Conservation (phyloP, 306 rosid species). For the Astragalus glycyphyllos region DNA sequence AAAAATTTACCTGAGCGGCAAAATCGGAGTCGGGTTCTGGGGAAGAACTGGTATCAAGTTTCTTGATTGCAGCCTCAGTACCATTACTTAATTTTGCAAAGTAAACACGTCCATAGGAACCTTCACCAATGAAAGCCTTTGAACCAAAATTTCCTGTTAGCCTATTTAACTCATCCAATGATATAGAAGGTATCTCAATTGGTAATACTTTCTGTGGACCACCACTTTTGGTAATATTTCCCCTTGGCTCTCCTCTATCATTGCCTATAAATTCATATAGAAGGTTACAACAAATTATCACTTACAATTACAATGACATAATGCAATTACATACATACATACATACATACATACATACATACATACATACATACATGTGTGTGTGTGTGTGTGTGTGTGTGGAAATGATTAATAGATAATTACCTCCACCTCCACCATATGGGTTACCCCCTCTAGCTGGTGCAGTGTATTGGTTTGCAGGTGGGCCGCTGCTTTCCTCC, state of each 20-base stretch:
- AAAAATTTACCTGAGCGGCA: conserved; percentile 62
- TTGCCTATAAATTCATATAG: conserved; percentile 50
- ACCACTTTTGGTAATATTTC: conserved; percentile 62
- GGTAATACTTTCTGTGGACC: conserved; percentile 78
- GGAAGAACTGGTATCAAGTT: conserved; percentile 72
- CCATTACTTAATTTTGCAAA: conserved; percentile 67
- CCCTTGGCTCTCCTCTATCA: conserved; percentile 86
- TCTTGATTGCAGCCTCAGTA: conserved; percentile 84
- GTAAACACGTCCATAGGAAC: conserved; percentile 93
- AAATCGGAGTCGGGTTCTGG: conserved; percentile 83
- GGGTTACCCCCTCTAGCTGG: conserved; percentile 72
- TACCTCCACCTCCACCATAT: conserved; percentile 65
- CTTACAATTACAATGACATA: too few relatives aligned
- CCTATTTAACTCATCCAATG: conserved; percentile 79
- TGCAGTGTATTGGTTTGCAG: conserved; percentile 67
- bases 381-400: too few relatives aligned
- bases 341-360: not conserved
- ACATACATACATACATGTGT: not conserved
- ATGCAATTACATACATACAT: not conserved
- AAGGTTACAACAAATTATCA: not conserved
- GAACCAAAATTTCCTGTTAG: conserved; percentile 75
- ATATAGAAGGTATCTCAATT: conserved; percentile 72
- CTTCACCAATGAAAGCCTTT: conserved; percentile 91
- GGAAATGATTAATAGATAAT: not conserved
- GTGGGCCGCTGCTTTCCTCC: conserved; percentile 74